phyloP scores from a whole-genome alignment of 805 yeast species.

The Starmerella sp. region DNA sequence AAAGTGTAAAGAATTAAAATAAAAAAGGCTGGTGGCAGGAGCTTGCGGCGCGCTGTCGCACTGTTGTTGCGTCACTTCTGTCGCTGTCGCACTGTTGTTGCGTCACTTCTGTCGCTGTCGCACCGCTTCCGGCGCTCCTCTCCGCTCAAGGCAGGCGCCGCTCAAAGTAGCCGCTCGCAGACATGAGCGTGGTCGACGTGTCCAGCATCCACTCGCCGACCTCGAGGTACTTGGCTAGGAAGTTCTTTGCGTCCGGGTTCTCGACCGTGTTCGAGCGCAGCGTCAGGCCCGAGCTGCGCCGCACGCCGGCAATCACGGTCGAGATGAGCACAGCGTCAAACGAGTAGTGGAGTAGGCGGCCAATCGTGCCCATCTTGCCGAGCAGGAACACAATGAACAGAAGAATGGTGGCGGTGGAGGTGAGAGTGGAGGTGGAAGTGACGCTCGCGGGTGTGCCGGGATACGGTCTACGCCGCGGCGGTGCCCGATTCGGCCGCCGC shows the following conservation, averaged over 20 bases:
- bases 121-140: too few species aligned
- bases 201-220: conserved; percentile 81
- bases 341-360: conserved; percentile 57
- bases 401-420: background rate
- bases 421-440: background rate
- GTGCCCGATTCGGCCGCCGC: background rate
- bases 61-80: too few species aligned
- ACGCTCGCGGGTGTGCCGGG: too few species aligned
- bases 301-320: conserved; percentile 73
- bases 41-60: too few species aligned
- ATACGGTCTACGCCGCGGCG: background rate
- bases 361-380: conserved; percentile 33
- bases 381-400: background rate
- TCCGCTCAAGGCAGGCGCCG: conserved; percentile 22
- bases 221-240: conserved; percentile 54
- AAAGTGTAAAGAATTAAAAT: too few species aligned
- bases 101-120: too few species aligned
- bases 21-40: too few species aligned
- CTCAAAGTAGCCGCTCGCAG: conserved; percentile 61
- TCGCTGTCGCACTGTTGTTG: too few species aligned
- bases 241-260: conserved; percentile 34
- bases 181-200: conserved; percentile 54
- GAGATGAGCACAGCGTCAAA: conserved; percentile 70
- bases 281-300: conserved; percentile 68
- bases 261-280: conserved; percentile 42